phyloP scores from a whole-genome alignment of 495 filamentous ascomycete species.

The Sphaerosporella brunnea region DNA sequence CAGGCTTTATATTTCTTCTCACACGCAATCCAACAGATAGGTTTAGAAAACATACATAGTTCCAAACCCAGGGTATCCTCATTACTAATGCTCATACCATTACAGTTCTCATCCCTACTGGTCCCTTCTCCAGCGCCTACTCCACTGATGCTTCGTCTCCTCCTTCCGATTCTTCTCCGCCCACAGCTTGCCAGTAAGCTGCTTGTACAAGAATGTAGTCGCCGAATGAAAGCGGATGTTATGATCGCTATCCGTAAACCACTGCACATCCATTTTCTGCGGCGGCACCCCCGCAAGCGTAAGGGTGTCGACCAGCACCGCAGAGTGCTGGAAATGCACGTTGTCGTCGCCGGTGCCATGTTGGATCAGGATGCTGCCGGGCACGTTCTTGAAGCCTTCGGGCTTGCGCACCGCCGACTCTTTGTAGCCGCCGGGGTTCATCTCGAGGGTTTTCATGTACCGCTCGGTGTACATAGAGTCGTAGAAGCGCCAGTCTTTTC shows the following conservation, averaged over 20 bases:
- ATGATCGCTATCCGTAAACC: constrained; percentile 40
- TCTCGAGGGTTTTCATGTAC: constrained; percentile 40
- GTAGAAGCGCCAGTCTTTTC: constrained; percentile 45
- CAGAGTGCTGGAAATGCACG: constrained; percentile 40
- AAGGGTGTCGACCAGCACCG: constrained; percentile 35
- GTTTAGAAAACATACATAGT: too few species aligned
- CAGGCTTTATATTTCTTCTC: too few species aligned
- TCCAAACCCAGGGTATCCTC: too few species aligned
- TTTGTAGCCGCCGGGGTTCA: constrained; percentile 35
- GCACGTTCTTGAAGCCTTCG: constrained; percentile 35
- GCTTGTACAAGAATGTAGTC: constrained; percentile 33
- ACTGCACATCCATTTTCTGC: constrained; percentile 35
- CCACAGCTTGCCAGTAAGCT: constrained; percentile 33
- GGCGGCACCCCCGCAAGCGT: constrained; percentile 34
- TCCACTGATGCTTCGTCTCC: constrained; percentile 31
- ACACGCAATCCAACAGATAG: too few species aligned
- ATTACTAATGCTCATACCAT: too few species aligned
- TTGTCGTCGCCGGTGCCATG: constrained; percentile 45
- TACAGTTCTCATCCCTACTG: too few species aligned
- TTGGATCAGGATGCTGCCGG: constrained; percentile 35
- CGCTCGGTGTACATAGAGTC: constrained; percentile 47
- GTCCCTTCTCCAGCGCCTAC: too few species aligned
- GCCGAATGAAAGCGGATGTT: constrained; percentile 33
- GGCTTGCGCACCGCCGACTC: constrained; percentile 29
- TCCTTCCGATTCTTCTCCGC: constrained; percentile 32